Conservation (phyloP, 2,329 filamentous ascomycete genomes). For the Calonectria pseudoturangicola region DNA sequence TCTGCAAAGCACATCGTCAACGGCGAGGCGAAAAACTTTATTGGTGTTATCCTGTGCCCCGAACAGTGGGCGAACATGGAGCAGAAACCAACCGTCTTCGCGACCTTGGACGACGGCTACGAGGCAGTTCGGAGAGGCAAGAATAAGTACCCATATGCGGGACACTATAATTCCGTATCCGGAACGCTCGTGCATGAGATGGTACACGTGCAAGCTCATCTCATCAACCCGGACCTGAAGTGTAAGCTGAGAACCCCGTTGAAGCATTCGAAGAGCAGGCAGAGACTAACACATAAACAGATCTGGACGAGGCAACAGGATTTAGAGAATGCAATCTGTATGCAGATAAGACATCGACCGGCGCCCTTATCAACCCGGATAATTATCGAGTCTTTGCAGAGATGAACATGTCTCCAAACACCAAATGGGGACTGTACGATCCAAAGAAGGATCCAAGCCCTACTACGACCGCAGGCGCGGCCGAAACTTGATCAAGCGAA, state of each 20-base stretch:
- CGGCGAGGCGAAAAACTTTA: not conserved
- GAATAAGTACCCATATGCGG: constrained; percentile 16
- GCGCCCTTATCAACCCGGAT: constrained; percentile 29
- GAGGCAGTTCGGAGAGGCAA: not conserved
- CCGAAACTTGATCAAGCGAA: not conserved
- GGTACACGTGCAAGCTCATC: constrained; percentile 24
- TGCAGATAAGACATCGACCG: not conserved
- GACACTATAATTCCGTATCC: constrained; percentile 23
- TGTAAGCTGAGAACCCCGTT: constrained; percentile 15
- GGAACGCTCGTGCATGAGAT: constrained; percentile 35
- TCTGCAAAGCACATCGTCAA: not conserved
- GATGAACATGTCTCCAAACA: constrained; percentile 31
- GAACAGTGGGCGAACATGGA: not conserved
- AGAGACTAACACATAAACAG: constrained; percentile 20
- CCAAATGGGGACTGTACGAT: constrained; percentile 28
- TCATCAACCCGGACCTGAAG: not conserved
- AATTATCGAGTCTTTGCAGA: constrained; percentile 32
- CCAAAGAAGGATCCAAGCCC: too few relatives aligned
- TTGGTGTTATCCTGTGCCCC: constrained; percentile 34
- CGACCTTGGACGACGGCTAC: constrained; percentile 23
- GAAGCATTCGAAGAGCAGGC: not conserved
- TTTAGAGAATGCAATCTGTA: not conserved
- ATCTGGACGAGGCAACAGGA: not conserved
- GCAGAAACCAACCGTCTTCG: not conserved
- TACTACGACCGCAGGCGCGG: not conserved